These are phyloP conservation scores for Eudorina sp. DNA, from an alignment of 139 green algal genomes.

Conservation along the genomic window DNA sequence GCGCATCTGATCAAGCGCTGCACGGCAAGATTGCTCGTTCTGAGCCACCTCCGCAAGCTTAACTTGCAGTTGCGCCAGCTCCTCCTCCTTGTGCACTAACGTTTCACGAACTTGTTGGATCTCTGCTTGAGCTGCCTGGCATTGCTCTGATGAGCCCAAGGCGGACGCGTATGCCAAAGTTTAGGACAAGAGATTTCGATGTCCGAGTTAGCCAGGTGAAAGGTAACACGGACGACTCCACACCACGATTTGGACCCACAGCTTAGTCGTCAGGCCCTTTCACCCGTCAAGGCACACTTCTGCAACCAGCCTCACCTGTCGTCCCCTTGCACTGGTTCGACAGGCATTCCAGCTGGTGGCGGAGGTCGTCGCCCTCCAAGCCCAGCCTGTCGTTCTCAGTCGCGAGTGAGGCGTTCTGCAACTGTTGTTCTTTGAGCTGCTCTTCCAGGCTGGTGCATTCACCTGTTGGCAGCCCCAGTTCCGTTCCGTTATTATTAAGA, in stretches of 20 bases:
- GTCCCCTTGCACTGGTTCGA: background rate
- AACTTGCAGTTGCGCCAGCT: background rate
- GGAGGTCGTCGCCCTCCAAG: slow-evolving; percentile 38
- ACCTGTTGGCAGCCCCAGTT: too few species aligned
- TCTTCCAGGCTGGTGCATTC: slow-evolving; percentile 49
- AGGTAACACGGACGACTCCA: too few species aligned
- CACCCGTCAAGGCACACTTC: too few species aligned
- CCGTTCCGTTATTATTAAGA: too few species aligned
- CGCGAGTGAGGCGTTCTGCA: background rate
- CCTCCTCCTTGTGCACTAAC: background rate
- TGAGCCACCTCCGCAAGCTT: background rate
- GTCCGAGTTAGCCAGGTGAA: too few species aligned
- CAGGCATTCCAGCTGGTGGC: slow-evolving; percentile 3
- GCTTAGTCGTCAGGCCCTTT: too few species aligned
- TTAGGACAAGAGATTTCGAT: too few species aligned
- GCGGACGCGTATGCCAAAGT: too few species aligned
- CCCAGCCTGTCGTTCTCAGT: background rate
- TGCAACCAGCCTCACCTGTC: background rate
- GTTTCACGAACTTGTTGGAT: background rate
- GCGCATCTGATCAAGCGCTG: background rate
- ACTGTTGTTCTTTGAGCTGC: slow-evolving; percentile 19
- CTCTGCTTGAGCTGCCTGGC: background rate
- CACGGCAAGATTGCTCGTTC: background rate
- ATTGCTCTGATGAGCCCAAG: too few species aligned
- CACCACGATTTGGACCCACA: too few species aligned